Evolutionary conservation across 2,329 filamentous ascomycete genomes (phyloP), one percentile per base, ranked within the genome.

Genomic region (Diplodia sapinea): DNA sequence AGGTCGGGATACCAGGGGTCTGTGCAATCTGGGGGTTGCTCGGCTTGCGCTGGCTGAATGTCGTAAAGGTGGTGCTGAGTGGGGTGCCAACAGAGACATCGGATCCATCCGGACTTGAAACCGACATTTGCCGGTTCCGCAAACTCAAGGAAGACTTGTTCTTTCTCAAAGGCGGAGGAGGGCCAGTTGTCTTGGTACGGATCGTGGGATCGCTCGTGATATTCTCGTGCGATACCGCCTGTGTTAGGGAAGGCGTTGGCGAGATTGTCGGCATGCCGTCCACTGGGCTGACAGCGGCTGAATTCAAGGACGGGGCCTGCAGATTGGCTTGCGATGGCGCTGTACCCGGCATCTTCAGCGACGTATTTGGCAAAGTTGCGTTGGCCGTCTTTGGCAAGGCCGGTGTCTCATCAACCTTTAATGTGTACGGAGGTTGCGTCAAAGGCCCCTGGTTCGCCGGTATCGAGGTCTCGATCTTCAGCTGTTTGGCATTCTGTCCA

Each of bases 391-490:
- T 78, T 65, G 78, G 77, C 36, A 77, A 40, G 69, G 75, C 67
- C 65, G 78, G 71, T 6, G 74, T 75, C 52, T 67, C 66, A 26
- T 63, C 66, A n/a, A 43, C 57, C 38, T 70, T 71, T 47, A 75
- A 70, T 33, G 72, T 71, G 57, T 72, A 70, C 54, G 75, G 72
- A 55, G 50, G 72, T 51, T 72, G 68, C 5, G 70, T 65, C 61
- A 68, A 43, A 11, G 59, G 61, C 4, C 51, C 67, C 52, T 65
- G 50, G 23, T 59, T 57, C 17, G 64, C 55, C n/a, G 67, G 31
- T 23, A 79, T 71, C 12, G 78, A 81, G 12, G 93, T 97, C 78
- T 97, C 92, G 67, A 98, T 97, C 80, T 93, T 96, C 62, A 98
- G 82, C 74, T 94, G 91, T 76, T 91, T 94, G 15, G 87, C 82